These are phyloP conservation scores for Rhizoctonia solani DNA, from an alignment of 1,284 basidiomycete species.

Conservation along the genomic window DNA sequence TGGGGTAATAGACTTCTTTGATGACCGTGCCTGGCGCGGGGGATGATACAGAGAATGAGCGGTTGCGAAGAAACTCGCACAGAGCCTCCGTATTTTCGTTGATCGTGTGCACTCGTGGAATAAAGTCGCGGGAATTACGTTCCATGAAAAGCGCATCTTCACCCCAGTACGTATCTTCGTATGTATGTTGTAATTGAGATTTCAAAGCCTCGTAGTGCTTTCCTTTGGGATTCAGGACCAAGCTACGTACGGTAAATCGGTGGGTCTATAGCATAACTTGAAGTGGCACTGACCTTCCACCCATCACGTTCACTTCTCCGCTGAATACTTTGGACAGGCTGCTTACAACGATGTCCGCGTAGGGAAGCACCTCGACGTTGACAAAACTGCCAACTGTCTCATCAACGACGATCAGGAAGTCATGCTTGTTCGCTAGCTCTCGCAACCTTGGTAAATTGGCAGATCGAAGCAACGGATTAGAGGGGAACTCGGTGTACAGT, in stretches of 20 bases:
- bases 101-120: slow-evolving; percentile 72
- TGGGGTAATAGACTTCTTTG: slow-evolving; percentile 89
- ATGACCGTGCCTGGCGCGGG: slow-evolving; percentile 53
- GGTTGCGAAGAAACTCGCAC: slow-evolving; percentile 75
- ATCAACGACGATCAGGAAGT: slow-evolving; percentile 89
- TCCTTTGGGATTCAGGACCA: slow-evolving; percentile 83
- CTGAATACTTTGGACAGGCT: slow-evolving; percentile 96
- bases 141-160: slow-evolving; percentile 98
- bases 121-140: slow-evolving; percentile 94
- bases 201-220: slow-evolving; percentile 72
- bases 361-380: slow-evolving; percentile 91
- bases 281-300: slow-evolving; percentile 71
- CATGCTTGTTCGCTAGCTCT: slow-evolving; percentile 82
- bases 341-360: slow-evolving; percentile 91
- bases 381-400: slow-evolving; percentile 97
- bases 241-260: slow-evolving; percentile 50
- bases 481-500: slow-evolving; percentile 89
- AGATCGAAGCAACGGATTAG: slow-evolving; percentile 89
- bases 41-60: slow-evolving; percentile 50
- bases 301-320: slow-evolving; percentile 96
- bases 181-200: slow-evolving; percentile 59
- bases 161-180: slow-evolving; percentile 87
- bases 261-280: background rate
- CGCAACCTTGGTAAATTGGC: slow-evolving; percentile 81
- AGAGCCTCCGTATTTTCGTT: slow-evolving; percentile 84